Conservation (phyloP, 768 basidiomycete species). For the Mycena rosella region DNA sequence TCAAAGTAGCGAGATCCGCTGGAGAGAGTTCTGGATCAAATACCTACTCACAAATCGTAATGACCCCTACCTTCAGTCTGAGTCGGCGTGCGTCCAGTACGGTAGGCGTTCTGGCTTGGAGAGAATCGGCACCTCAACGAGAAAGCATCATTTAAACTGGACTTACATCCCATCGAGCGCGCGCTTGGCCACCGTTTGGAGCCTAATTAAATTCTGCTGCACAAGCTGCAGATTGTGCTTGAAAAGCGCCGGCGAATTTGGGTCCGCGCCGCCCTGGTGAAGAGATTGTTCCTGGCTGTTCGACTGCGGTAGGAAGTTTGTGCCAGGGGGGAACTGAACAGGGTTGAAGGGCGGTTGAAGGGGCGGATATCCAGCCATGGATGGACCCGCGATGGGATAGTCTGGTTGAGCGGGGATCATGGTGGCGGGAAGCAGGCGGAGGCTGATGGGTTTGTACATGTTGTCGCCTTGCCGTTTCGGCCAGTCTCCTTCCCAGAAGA, state of each 20-base stretch:
- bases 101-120: constrained; percentile 72
- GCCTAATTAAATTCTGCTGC: constrained; percentile 60
- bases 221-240: constrained; percentile 66
- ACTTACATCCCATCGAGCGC: constrained; percentile 69
- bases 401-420: constrained; percentile 18
- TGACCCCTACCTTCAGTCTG: constrained; percentile 64
- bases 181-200: constrained; percentile 63
- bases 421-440: neutral
- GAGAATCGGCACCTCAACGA: neutral
- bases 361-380: constrained; percentile 18
- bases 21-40: constrained; percentile 2
- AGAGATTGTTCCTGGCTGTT: constrained; percentile 34
- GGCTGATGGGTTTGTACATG: too few species aligned
- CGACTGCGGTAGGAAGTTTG: constrained; percentile 19
- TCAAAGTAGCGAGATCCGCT: constrained; percentile 64
- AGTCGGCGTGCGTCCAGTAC: constrained; percentile 62
- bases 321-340: neutral
- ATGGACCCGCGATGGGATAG: constrained; percentile 12
- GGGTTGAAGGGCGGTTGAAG: constrained; percentile 12
- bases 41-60: neutral
- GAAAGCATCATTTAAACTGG: neutral
- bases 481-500: too few species aligned
- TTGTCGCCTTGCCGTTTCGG: too few species aligned
- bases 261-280: constrained; percentile 56
- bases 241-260: constrained; percentile 73